Percentiles rank a stretch among this genome's conserved stretches.
Evolutionary conservation across 768 basidiomycete genomes (phyloP).

Genomic region (Termitomyces bulborhizus): DNA sequence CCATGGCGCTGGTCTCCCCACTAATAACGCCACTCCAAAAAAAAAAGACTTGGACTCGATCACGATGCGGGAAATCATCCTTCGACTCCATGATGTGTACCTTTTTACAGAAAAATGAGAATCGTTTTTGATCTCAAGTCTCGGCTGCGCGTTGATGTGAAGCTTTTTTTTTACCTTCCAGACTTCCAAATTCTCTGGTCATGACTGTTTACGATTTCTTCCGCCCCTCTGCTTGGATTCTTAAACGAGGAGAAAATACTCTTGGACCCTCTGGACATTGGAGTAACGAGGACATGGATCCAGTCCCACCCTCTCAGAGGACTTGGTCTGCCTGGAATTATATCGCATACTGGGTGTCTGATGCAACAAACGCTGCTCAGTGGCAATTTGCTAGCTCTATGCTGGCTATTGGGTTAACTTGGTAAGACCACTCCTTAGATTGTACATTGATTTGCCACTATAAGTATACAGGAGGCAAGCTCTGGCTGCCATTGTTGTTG

Average conservation of each 20-base stretch:
- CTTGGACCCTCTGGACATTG: constrained; percentile 35
- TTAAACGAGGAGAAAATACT: constrained; percentile 37
- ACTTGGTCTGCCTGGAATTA: constrained; percentile 39
- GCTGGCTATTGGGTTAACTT: constrained; percentile 69
- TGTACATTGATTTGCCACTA: too few species aligned
- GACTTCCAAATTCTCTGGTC: background rate
- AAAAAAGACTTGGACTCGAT: too few species aligned
- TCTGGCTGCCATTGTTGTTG: background rate
- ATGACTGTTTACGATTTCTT: background rate
- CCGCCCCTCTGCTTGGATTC: background rate
- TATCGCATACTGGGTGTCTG: constrained; percentile 55
- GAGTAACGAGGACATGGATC: constrained; percentile 77
- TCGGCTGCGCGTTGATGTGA: too few species aligned
- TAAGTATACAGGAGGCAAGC: background rate
- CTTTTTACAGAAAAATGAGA: too few species aligned
- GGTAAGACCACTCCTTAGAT: constrained; percentile 27
- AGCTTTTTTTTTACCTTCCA: background rate
- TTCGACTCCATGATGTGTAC: too few species aligned
- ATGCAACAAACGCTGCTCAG: constrained; percentile 38
- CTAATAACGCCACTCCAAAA: too few species aligned
- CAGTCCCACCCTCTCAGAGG: constrained; percentile 50
- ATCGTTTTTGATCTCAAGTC: too few species aligned
- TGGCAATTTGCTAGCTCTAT: constrained; percentile 74
- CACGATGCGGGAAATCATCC: too few species aligned
- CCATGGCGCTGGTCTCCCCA: too few species aligned